Evolutionary conservation across 2,329 filamentous ascomycete genomes (phyloP).

Genomic region (Aspergillus ochraceoroseus): DNA sequence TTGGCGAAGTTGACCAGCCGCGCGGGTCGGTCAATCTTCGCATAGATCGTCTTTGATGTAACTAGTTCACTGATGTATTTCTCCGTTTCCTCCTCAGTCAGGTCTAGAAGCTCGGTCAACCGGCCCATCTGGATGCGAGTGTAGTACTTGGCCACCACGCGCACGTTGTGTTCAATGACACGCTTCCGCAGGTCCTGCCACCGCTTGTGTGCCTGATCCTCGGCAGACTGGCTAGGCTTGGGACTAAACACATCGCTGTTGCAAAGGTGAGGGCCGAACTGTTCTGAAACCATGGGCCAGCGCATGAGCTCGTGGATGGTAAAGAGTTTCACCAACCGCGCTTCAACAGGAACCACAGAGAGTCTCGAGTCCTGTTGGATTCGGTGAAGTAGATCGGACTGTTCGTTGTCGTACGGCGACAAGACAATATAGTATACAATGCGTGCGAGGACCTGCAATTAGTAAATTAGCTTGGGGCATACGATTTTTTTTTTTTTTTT

Average conservation of each 20-base stretch:
- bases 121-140: constrained; percentile 92
- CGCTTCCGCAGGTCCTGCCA: constrained; percentile 96
- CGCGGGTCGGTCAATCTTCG: constrained; percentile 92
- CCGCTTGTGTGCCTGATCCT: constrained; percentile 75
- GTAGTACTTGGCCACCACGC: constrained; percentile 97
- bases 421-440: constrained; percentile 98
- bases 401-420: constrained; percentile 95
- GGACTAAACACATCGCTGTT: constrained; percentile 84
- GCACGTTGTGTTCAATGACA: constrained; percentile 98
- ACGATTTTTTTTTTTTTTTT: too few species aligned
- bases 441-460: constrained; percentile 80
- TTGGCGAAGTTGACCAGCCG: constrained; percentile 91
- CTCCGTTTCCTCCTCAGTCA: constrained; percentile 93
- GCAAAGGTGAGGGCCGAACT: constrained; percentile 83
- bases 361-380: constrained; percentile 82
- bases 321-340: constrained; percentile 85
- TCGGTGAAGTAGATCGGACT: constrained; percentile 92
- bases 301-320: constrained; percentile 96
- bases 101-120: constrained; percentile 81
- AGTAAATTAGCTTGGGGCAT: background rate
- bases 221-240: constrained; percentile 56
- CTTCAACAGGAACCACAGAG: constrained; percentile 69
- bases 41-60: constrained; percentile 95
- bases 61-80: constrained; percentile 98
- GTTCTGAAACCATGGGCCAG: constrained; percentile 87